Percentiles rank a stretch among this genome's conserved stretches.
These are phyloP conservation scores for Ambrosia trifida DNA, from an alignment of 129 eudicot genomes.

Conservation along the genomic window DNA sequence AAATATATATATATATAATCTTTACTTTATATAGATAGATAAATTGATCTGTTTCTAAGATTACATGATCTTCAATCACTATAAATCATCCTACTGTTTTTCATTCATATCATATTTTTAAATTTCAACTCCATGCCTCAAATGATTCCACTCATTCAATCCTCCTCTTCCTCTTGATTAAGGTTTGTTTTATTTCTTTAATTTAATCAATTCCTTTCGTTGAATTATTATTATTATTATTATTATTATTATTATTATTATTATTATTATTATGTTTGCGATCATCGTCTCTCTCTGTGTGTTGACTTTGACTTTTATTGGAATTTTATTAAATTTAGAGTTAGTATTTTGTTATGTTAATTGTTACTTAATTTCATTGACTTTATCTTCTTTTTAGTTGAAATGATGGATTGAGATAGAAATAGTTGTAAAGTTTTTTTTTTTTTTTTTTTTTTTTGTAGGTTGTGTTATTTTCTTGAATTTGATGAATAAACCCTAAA, in stretches of 20 bases:
- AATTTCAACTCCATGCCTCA: slow-evolving; percentile 16
- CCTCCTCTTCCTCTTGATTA: slow-evolving; percentile 25
- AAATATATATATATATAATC: slow-evolving; percentile 9
- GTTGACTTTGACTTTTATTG: slow-evolving; percentile 29
- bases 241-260: background rate
- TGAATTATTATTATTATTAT: background rate
- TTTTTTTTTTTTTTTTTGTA: background rate
- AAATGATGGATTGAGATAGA: slow-evolving; percentile 12
- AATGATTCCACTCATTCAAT: slow-evolving; percentile 17
- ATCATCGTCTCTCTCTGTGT: slow-evolving; percentile 24
- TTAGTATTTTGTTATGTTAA: background rate
- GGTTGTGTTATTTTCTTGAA: background rate
- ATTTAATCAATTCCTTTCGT: background rate
- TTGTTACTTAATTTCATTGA: slow-evolving; percentile 10
- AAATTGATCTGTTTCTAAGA: slow-evolving; percentile 22
- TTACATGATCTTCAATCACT: slow-evolving; percentile 22
- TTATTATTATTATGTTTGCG: background rate
- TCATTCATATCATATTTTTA: slow-evolving; percentile 7
- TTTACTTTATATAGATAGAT: slow-evolving; percentile 16
- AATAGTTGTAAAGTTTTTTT: background rate
- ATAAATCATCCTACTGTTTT: slow-evolving; percentile 1
- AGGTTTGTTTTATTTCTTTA: background rate
- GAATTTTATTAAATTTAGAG: slow-evolving; percentile 17
- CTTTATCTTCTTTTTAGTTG: slow-evolving; percentile 12
- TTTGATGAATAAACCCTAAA: slow-evolving; percentile 7